Base-by-base conservation (phyloP, 192 early-diverging fungal species). In the Phlyctochytrium bullatum region DNA sequence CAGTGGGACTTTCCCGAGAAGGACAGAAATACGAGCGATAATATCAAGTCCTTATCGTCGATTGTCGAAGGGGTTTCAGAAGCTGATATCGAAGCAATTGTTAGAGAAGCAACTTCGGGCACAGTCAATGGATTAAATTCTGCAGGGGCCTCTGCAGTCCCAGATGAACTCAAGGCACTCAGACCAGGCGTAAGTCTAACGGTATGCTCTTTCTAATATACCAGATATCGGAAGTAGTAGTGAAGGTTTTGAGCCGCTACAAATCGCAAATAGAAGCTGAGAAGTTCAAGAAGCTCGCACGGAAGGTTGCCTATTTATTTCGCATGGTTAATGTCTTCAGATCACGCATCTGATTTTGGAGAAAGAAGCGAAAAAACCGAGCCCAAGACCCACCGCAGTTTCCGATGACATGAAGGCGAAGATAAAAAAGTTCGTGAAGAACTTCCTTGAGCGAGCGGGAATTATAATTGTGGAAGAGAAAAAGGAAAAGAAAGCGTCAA, bases 261-360 rank as follows among this genome's bases (percentile, higher is more conserved):
- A 71, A 76, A 50, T 61, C 51, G 20, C 31, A 40, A 17, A 50
- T 84, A 14, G 65, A 67, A 12, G 47, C 28, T n/a, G 79, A 81
- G 3, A 67, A 34, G 16, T 84, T 84, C 62, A 84, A 84, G 59
- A 73, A 84, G 53, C 32, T 72, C 3, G 80, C 80, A 12, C 68
- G 75, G 60, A 74, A 72, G 54, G 76, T 80, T 75, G 36, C 52
- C 40, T 31, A 23, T 51, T 2, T 32, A 27, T 6, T 17, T 33
- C 4, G 6, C 30, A 32, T 61, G 24, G 3, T n/a, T 72, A 29
- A 23, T 31, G 28, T 65, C 24, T 36, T 14, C 54, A 82, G 80
- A 24, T 76, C 16, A 73, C 80, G 3, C 62, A 74, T 20, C 59
- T 52, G 2, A 62, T 83, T 31, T 27, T 83, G 59, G 77, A 79